Percentiles rank a stretch among this genome's conserved stretches.
Conservation (phyloP, 2,329 filamentous ascomycete genomes). For the Ophiostoma tasmaniense region DNA sequence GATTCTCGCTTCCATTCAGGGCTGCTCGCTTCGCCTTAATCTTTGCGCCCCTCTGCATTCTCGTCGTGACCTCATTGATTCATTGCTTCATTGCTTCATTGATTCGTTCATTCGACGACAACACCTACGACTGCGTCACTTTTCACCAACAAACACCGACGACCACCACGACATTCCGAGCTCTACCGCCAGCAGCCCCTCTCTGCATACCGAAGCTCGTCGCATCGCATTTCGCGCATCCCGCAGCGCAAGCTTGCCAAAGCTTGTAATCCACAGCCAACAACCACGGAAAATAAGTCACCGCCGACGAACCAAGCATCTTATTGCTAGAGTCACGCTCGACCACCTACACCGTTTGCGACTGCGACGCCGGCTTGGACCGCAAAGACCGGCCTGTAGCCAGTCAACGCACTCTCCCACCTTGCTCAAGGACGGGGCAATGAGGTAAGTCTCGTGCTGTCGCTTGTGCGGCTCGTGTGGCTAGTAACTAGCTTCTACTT, state of each 20-base stretch:
- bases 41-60: not conserved
- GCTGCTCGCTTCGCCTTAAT: not conserved
- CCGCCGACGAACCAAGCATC: not conserved
- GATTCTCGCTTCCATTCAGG: not conserved
- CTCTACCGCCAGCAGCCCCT: not conserved
- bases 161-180: not conserved
- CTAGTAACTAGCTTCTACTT: not conserved
- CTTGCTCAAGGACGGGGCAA: not conserved
- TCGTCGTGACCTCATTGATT: not conserved
- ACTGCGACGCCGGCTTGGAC: not conserved
- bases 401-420: not conserved
- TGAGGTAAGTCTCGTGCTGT: not conserved
- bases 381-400: not conserved
- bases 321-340: not conserved
- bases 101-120: not conserved
- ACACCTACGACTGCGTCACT: not conserved
- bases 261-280: not conserved
- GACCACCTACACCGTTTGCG: not conserved
- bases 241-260: not conserved
- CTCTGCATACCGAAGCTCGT: slow-evolving; percentile 2
- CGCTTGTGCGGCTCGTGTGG: not conserved
- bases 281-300: not conserved
- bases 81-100: not conserved
- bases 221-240: not conserved
- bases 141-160: no score